Evolutionary conservation across 2,329 filamentous ascomycete genomes (phyloP).

Genomic region (Coniochaeta ligniaria): DNA sequence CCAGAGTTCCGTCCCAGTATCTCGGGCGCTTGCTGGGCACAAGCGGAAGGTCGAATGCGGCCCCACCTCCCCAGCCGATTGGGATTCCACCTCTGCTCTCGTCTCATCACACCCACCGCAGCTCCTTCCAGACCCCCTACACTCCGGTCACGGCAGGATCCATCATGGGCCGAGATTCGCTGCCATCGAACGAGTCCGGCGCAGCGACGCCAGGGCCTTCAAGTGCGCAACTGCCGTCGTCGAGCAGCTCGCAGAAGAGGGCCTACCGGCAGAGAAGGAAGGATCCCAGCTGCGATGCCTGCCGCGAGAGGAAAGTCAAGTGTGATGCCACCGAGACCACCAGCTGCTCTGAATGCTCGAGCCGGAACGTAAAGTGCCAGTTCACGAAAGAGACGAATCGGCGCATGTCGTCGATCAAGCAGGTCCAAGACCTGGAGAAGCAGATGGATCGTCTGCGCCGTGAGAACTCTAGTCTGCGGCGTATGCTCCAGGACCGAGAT

Average conservation of each 20-base stretch:
- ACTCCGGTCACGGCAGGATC: conserved; percentile 41
- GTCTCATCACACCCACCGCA: conserved; percentile 18
- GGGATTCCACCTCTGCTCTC: conserved; percentile 44
- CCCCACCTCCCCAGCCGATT: conserved; percentile 43
- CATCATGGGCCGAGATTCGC: conserved; percentile 50
- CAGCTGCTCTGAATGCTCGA: conserved; percentile 95
- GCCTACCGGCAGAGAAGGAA: conserved; percentile 93
- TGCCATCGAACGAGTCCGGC: conserved; percentile 52
- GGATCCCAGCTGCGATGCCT: conserved; percentile 96
- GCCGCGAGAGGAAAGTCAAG: conserved; percentile 76
- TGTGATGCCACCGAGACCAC: conserved; percentile 96
- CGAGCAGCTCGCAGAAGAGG: conserved; percentile 67
- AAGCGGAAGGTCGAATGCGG: conserved; percentile 40
- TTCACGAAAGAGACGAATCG: conserved; percentile 99
- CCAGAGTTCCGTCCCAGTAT: conserved; percentile 45
- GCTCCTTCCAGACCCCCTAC: conserved; percentile 41
- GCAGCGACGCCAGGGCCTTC: conserved; percentile 44
- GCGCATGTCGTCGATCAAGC: conserved; percentile 98
- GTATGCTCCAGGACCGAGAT: conserved; percentile 41
- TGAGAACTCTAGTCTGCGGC: conserved; percentile 68
- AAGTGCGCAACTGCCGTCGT: conserved; percentile 20
- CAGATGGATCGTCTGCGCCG: conserved; percentile 75
- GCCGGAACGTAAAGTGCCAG: conserved; percentile 92
- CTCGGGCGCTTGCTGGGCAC: conserved; percentile 44
- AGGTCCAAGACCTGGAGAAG: conserved; percentile 93